These are phyloP conservation scores for Oryza nivara DNA, from an alignment of 176 grass and related monocot genomes.

Conservation along the genomic window DNA sequence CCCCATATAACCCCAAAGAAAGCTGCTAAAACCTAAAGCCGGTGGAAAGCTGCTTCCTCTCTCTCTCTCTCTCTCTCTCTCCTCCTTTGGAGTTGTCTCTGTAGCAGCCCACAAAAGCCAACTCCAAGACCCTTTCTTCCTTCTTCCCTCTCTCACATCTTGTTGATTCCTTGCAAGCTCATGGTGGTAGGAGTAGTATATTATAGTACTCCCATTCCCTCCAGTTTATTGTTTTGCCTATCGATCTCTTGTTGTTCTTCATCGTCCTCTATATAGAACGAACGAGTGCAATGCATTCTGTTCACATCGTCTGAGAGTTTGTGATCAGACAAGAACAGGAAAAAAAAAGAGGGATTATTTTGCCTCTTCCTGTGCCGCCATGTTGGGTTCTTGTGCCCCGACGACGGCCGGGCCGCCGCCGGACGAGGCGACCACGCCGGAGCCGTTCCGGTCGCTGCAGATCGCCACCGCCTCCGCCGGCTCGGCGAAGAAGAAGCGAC, in stretches of 20 bases:
- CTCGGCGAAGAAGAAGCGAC: conserved; percentile 71
- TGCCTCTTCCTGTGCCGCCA: conserved; percentile 2
- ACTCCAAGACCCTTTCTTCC: conserved; percentile 56
- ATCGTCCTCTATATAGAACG: conserved; percentile 40
- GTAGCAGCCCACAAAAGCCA: conserved; percentile 59
- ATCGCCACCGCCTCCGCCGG: conserved; percentile 34
- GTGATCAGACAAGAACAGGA: conserved; percentile 13
- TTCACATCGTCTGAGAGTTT: not conserved
- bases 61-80: not conserved
- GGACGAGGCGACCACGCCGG: conserved; percentile 27
- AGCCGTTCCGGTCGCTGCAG: conserved; percentile 55
- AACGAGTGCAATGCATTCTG: not conserved
- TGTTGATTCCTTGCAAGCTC: conserved; percentile 48
- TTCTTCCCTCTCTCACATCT: conserved; percentile 39
- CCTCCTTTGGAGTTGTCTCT: conserved; percentile 42
- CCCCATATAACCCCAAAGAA: conserved; percentile 59
- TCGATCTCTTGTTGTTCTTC: conserved; percentile 1
- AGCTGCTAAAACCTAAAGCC: conserved; percentile 67
- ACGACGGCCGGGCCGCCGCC: conserved; percentile 7
- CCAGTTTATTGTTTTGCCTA: conserved; percentile 21
- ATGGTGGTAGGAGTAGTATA: conserved; percentile 25
- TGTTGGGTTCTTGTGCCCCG: conserved; percentile 54
- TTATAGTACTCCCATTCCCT: not conserved
- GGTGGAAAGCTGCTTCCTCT: conserved; percentile 57
- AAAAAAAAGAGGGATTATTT: conserved; percentile 19